These are phyloP conservation scores for Aspergillus nomiae DNA, from an alignment of 2,329 filamentous ascomycete genomes.

Conservation along the genomic window DNA sequence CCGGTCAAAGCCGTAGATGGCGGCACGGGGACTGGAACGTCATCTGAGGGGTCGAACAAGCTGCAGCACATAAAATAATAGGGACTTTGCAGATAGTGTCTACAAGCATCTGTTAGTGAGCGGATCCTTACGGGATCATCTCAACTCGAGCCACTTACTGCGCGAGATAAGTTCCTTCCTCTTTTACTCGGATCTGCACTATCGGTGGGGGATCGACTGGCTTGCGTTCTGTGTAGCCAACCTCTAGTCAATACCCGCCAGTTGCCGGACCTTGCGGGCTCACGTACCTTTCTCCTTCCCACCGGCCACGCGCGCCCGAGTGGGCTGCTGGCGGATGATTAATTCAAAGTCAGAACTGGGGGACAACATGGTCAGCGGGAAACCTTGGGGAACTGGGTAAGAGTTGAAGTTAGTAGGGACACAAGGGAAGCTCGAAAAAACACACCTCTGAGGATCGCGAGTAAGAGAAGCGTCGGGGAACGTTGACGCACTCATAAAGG, in stretches of 20 bases:
- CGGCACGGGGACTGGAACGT: constrained; percentile 44
- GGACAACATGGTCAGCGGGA: constrained; percentile 43
- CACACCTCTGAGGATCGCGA: constrained; percentile 46
- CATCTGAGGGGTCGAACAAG: constrained; percentile 54
- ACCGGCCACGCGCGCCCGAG: constrained; percentile 66
- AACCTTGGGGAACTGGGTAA: constrained; percentile 32
- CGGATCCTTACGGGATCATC: neutral
- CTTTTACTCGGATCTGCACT: constrained; percentile 65
- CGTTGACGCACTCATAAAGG: constrained; percentile 47
- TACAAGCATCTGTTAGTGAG: constrained; percentile 32
- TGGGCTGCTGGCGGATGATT: constrained; percentile 66
- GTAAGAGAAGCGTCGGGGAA: constrained; percentile 44
- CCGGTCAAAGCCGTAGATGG: constrained; percentile 65
- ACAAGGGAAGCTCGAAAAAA: constrained; percentile 17
- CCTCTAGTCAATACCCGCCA: neutral
- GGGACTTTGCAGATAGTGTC: constrained; percentile 65
- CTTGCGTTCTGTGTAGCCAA: constrained; percentile 65
- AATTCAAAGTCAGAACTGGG: constrained; percentile 60
- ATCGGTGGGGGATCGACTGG: constrained; percentile 84
- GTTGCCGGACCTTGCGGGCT: neutral
- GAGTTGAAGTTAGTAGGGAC: constrained; percentile 27
- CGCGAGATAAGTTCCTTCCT: constrained; percentile 52
- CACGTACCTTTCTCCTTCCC: constrained; percentile 72
- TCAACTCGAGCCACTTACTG: constrained; percentile 54
- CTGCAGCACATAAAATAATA: constrained; percentile 65